A percentile compares a stretch with the other conserved stretches of the same genome.
Conservation (phyloP, 179 eudicot species). For the Heliamphora pulchella region DNA sequence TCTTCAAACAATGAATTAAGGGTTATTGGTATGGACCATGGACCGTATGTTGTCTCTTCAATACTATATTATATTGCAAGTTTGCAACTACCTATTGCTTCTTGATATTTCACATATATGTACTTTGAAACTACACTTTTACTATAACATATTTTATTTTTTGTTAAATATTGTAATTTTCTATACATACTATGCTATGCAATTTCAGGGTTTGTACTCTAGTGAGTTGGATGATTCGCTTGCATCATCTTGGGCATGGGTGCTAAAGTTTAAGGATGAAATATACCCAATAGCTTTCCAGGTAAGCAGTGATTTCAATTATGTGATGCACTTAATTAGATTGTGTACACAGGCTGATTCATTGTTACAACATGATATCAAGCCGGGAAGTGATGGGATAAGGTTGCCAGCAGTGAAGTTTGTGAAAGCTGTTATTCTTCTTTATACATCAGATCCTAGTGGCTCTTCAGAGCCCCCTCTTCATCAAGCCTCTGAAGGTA, state of each 20-base stretch:
- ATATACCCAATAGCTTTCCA: slow-evolving; percentile 74
- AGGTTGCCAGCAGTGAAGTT: slow-evolving; percentile 83
- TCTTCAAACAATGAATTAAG: background rate
- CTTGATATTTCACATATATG: background rate
- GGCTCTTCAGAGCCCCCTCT: slow-evolving; percentile 67
- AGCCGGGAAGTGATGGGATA: slow-evolving; percentile 84
- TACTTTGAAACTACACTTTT: background rate
- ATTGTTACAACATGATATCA: slow-evolving; percentile 15
- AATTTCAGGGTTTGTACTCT: slow-evolving; percentile 56
- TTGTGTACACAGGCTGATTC: slow-evolving; percentile 20
- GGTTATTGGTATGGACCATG: background rate
- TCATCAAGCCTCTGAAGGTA: slow-evolving; percentile 52
- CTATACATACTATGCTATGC: background rate
- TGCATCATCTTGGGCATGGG: slow-evolving; percentile 72
- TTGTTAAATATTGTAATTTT: background rate
- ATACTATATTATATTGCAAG: background rate
- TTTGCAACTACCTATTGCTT: background rate
- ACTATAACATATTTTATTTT: background rate
- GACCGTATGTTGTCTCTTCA: background rate
- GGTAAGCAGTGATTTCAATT: slow-evolving; percentile 35
- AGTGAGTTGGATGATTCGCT: slow-evolving; percentile 57
- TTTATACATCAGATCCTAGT: slow-evolving; percentile 87
- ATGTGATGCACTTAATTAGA: background rate
- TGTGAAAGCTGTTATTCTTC: slow-evolving; percentile 66
- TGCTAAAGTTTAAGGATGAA: slow-evolving; percentile 73